Conservation (phyloP, 1,284 basidiomycete species). For the Athelia sp. region DNA sequence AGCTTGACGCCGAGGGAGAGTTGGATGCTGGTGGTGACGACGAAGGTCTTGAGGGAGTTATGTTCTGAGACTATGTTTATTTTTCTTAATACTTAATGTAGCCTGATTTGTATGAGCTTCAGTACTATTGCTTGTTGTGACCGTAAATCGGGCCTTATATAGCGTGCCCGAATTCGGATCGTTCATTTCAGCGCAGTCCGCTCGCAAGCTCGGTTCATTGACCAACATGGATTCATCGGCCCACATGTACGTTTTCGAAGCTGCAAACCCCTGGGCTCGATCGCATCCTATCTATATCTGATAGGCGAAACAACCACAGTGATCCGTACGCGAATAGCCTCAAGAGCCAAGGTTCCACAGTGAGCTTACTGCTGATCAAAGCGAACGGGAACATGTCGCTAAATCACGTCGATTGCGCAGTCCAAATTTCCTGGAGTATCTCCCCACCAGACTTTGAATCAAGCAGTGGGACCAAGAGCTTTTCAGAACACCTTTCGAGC, state of each 20-base stretch:
- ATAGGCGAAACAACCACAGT: neutral
- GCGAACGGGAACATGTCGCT: too few relatives aligned
- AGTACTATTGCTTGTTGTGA: too few relatives aligned
- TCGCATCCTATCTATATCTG: neutral
- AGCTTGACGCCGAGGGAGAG: conserved; percentile 30
- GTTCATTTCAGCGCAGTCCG: neutral
- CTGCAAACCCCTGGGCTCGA: conserved; percentile 4
- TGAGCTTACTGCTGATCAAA: too few relatives aligned
- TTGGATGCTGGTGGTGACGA: conserved; percentile 23
- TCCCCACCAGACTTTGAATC: conserved; percentile 24
- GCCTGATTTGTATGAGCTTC: conserved; percentile 5
- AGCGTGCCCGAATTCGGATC: too few relatives aligned
- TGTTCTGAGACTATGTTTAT: conserved; percentile 1
- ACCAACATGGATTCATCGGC: conserved; percentile 24
- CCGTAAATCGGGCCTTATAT: too few relatives aligned
- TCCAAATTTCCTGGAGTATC: neutral
- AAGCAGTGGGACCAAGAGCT: conserved; percentile 14
- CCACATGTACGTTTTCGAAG: conserved; percentile 25
- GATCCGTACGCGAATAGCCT: conserved; percentile 1
- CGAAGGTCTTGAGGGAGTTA: too few relatives aligned
- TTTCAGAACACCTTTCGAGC: conserved; percentile 8
- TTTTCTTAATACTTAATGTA: conserved; percentile 13
- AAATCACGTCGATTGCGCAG: too few relatives aligned
- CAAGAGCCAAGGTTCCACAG: neutral
- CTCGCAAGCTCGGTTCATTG: neutral